These are phyloP conservation scores for Arthromyces matolae DNA, from an alignment of 768 basidiomycete genomes.

Conservation along the genomic window DNA sequence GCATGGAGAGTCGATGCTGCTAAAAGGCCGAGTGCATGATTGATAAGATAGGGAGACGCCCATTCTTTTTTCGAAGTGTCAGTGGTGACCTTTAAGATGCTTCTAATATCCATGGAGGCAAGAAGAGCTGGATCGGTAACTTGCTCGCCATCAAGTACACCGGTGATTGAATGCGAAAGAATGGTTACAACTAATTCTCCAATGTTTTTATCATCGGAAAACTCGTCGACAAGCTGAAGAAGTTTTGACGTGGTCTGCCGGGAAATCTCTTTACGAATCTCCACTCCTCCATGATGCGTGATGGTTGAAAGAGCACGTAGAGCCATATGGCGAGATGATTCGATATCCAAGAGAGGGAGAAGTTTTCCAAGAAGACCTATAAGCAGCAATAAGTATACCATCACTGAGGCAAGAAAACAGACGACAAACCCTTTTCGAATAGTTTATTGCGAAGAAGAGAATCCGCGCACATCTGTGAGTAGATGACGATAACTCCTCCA, in stretches of 20 bases:
- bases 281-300: conserved; percentile 56
- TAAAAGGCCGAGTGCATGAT: conserved; percentile 51
- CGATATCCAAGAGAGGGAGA: conserved; percentile 47
- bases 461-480: conserved; percentile 61
- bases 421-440: conserved; percentile 47
- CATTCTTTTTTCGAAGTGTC: conserved; percentile 41
- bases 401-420: neutral
- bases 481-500: conserved; percentile 59
- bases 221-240: conserved; percentile 42
- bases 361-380: conserved; percentile 59
- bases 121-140: conserved; percentile 36
- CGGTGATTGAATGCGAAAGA: conserved; percentile 48
- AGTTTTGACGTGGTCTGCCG: conserved; percentile 38
- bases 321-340: conserved; percentile 47
- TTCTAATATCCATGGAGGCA: conserved; percentile 39
- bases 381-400: neutral
- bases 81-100: conserved; percentile 40
- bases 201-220: conserved; percentile 46
- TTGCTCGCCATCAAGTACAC: conserved; percentile 38
- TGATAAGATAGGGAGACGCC: conserved; percentile 38
- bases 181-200: conserved; percentile 49
- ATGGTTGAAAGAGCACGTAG: conserved; percentile 54
- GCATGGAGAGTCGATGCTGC: conserved; percentile 41
- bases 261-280: conserved; percentile 50
- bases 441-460: conserved; percentile 57